These are phyloP conservation scores for Actinomortierella ambigua DNA, from an alignment of 371 early-diverging fungal genomes.

Conservation along the genomic window DNA sequence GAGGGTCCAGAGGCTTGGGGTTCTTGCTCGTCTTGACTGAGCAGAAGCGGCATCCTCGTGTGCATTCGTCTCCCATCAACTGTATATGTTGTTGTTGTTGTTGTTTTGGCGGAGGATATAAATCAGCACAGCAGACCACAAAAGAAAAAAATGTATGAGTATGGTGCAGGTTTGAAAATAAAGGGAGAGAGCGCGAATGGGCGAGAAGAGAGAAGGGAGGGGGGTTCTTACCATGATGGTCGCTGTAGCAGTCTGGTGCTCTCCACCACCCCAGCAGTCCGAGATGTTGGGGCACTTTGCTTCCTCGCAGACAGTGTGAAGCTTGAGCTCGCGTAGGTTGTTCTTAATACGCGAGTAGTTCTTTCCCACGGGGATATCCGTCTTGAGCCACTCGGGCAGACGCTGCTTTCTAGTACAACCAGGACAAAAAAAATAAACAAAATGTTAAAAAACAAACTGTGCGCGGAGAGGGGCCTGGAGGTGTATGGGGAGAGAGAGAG, in stretches of 20 bases:
- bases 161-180: neutral
- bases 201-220: neutral
- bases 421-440: neutral
- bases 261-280: slow-evolving; percentile 98
- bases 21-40: slow-evolving; percentile 94
- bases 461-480: neutral
- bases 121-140: neutral
- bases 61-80: slow-evolving; percentile 99
- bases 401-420: slow-evolving; percentile 61
- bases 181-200: neutral
- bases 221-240: slow-evolving; percentile 86
- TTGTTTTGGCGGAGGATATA: no score
- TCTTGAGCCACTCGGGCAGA: slow-evolving; percentile 95
- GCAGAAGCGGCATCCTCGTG: slow-evolving; percentile 98
- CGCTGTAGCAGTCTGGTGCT: slow-evolving; percentile 95
- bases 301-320: slow-evolving; percentile 95
- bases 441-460: neutral
- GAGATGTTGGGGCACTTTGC: slow-evolving; percentile 98
- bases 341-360: slow-evolving; percentile 84
- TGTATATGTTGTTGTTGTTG: no score
- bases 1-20: slow-evolving; percentile 89
- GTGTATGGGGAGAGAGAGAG: no score
- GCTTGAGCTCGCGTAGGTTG: slow-evolving; percentile 89
- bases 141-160: neutral
- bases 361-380: slow-evolving; percentile 87